A percentile compares a stretch with the other conserved stretches of the same genome.
Conservation (phyloP, 176 grass and related monocot genomes). For the Leersia perrieri region DNA sequence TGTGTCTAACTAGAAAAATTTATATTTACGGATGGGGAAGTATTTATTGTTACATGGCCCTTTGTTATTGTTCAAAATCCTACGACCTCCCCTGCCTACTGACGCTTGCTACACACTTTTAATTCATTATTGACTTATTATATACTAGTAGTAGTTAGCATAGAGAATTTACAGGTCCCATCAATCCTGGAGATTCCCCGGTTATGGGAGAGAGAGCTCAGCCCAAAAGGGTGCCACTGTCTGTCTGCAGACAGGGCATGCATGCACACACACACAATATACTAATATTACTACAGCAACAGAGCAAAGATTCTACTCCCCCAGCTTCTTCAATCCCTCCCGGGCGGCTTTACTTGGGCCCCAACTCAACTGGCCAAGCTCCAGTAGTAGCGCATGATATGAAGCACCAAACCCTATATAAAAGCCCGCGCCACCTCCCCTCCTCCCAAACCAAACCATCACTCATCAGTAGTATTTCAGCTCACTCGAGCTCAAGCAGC, state of each 20-base stretch:
- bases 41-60: no score
- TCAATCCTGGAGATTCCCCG: conserved; percentile 35
- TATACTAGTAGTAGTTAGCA: no score
- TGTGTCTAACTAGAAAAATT: no score
- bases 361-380: conserved; percentile 2
- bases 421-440: conserved; percentile 41
- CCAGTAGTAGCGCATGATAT: neutral
- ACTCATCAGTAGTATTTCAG: neutral
- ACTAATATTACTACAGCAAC: no score
- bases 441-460: conserved; percentile 38
- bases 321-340: neutral
- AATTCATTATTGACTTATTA: neutral
- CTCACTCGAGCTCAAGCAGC: neutral
- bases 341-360: neutral
- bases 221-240: conserved; percentile 8
- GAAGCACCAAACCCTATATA: conserved; percentile 86
- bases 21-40: no score
- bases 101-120: neutral
- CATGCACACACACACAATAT: neutral
- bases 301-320: no score
- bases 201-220: conserved; percentile 23
- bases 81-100: no score
- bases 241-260: conserved; percentile 3
- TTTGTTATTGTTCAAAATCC: no score
- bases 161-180: conserved; percentile 12